A percentile compares a stretch with the other conserved stretches of the same genome.
These are phyloP conservation scores for Colletotrichum caudatum DNA, from an alignment of 2,329 filamentous ascomycete genomes.

Conservation along the genomic window DNA sequence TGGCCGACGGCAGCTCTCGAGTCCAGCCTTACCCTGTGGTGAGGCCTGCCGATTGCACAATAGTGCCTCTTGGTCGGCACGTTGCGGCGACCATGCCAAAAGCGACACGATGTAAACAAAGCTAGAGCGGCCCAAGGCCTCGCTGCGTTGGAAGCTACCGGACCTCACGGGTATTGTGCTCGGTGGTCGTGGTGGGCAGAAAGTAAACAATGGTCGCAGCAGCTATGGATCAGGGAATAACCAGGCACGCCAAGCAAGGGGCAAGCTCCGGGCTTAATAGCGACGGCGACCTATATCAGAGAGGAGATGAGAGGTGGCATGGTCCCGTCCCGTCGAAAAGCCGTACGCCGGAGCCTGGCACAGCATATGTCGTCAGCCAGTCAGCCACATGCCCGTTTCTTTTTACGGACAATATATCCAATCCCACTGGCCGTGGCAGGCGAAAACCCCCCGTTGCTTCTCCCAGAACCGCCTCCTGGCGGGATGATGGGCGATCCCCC, in stretches of 20 bases:
- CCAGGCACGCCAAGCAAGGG: slow-evolving; percentile 28
- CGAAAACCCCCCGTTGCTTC: slow-evolving; percentile 33
- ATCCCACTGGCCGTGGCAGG: slow-evolving; percentile 28
- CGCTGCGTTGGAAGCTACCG: slow-evolving; percentile 24
- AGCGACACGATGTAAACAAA: slow-evolving; percentile 36
- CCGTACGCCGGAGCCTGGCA: not conserved
- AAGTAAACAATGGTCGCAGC: slow-evolving; percentile 18
- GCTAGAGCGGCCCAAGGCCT: slow-evolving; percentile 35
- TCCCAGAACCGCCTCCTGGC: slow-evolving; percentile 12
- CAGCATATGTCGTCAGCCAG: slow-evolving; percentile 17
- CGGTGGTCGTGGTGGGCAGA: slow-evolving; percentile 4
- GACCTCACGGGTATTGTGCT: slow-evolving; percentile 9
- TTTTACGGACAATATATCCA: not conserved
- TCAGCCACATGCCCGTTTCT: slow-evolving; percentile 2
- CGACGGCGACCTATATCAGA: slow-evolving; percentile 30
- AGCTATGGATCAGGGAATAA: slow-evolving; percentile 16
- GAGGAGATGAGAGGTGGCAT: slow-evolving; percentile 14
- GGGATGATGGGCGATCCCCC: slow-evolving; percentile 34
- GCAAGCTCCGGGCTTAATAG: slow-evolving; percentile 24
- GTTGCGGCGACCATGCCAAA: slow-evolving; percentile 35
- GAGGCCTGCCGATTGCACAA: not conserved
- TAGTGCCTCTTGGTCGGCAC: slow-evolving; percentile 25
- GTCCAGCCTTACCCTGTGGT: slow-evolving; percentile 37
- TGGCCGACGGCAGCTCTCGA: slow-evolving; percentile 27
- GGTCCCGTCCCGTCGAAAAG: slow-evolving; percentile 13